Evolutionary conservation across 2,329 filamentous ascomycete species (phyloP).

Genomic region (Dactylonectria estremocensis): DNA sequence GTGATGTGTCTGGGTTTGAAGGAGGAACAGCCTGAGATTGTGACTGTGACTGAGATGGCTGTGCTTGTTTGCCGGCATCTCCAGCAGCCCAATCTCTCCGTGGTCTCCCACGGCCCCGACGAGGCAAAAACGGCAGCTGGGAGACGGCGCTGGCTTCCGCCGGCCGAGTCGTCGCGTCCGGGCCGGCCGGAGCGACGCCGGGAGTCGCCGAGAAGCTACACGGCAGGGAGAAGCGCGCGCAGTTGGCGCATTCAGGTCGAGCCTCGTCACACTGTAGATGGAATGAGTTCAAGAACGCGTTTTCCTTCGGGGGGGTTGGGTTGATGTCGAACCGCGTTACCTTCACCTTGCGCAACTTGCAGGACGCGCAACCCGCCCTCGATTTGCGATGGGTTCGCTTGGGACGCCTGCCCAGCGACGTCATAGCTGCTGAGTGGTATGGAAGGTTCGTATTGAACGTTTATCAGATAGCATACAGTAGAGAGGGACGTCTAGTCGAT

Average conservation of each 20-base stretch:
- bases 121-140: background rate
- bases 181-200: background rate
- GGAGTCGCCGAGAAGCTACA: conserved; percentile 2
- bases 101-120: conserved; percentile 10
- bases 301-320: background rate
- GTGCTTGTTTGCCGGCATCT: background rate
- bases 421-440: too few species aligned
- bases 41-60: background rate
- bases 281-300: background rate
- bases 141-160: background rate
- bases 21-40: background rate
- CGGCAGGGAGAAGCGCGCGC: background rate
- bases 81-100: background rate
- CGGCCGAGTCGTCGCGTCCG: too few species aligned
- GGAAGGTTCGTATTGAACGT: too few species aligned
- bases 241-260: conserved; percentile 14
- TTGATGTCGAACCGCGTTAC: background rate
- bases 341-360: conserved; percentile 21
- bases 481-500: too few species aligned
- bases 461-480: too few species aligned
- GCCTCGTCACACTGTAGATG: conserved; percentile 17
- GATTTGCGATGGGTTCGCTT: too few species aligned
- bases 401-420: too few species aligned
- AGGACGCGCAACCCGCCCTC: conserved; percentile 9
- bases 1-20: too few species aligned